These are phyloP conservation scores for Chlorella variabilis DNA, from an alignment of 163 green algal species.

Conservation along the genomic window DNA sequence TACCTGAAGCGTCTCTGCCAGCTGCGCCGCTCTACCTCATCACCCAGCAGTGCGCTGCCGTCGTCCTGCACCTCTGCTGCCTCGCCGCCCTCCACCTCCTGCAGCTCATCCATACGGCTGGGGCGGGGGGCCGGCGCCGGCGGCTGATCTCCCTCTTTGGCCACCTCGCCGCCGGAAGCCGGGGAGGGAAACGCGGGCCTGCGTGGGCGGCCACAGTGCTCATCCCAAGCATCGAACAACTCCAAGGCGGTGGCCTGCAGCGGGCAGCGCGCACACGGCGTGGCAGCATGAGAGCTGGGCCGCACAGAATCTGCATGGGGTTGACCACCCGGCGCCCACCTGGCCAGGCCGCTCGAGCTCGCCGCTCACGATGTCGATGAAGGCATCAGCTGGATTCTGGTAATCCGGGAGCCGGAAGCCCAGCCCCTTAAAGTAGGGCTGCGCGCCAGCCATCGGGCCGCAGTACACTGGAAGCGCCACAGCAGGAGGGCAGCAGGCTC, in stretches of 20 bases:
- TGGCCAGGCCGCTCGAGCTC: not conserved
- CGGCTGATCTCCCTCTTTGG: not conserved
- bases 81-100: not conserved
- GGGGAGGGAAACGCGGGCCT: not conserved
- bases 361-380: constrained; percentile 65
- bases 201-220: not conserved
- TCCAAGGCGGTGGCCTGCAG: not conserved
- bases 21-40: constrained; percentile 12
- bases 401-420: constrained; percentile 52
- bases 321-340: not conserved
- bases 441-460: constrained; percentile 23
- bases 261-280: not conserved
- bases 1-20: constrained; percentile 19
- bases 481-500: not conserved
- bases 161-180: not conserved
- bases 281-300: too few relatives aligned
- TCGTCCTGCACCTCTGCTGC: not conserved
- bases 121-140: not conserved
- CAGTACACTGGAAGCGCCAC: constrained; percentile 46
- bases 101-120: not conserved
- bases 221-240: constrained; percentile 29
- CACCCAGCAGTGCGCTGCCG: not conserved
- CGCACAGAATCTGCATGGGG: too few relatives aligned
- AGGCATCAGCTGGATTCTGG: constrained; percentile 64
- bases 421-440: constrained; percentile 62